These are phyloP conservation scores for Verbascum thapsus DNA, from an alignment of 257 asterid genomes.

Conservation along the genomic window DNA sequence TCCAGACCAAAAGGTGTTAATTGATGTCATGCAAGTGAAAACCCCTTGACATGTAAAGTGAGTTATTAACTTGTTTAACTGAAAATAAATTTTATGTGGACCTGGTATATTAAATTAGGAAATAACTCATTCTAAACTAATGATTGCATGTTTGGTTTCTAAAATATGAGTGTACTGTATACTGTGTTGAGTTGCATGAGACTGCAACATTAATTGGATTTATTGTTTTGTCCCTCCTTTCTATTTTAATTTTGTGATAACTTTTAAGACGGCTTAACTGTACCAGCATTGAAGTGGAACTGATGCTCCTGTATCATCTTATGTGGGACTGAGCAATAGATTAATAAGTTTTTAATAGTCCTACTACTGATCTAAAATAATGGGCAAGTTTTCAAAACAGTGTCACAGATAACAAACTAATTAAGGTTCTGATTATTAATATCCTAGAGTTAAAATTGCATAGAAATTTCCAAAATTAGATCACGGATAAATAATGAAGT, in stretches of 20 bases:
- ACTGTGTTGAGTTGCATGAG: slow-evolving; percentile 3
- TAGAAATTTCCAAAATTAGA: slow-evolving; percentile 1
- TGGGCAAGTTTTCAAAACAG: background rate
- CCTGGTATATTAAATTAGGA: slow-evolving; percentile 7
- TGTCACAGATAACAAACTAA: slow-evolving; percentile 9
- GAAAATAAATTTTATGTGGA: background rate
- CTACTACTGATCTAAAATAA: background rate
- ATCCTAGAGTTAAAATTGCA: background rate
- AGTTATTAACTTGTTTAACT: background rate
- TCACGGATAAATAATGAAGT: background rate
- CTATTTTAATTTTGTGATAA: slow-evolving; percentile 6
- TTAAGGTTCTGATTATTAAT: background rate
- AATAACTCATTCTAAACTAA: background rate
- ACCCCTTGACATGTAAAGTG: background rate
- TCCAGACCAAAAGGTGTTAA: background rate
- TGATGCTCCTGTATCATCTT: background rate
- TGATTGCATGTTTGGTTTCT: background rate
- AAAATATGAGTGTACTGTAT: background rate
- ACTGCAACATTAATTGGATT: background rate
- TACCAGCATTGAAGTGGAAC: slow-evolving; percentile 13
- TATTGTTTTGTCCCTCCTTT: background rate
- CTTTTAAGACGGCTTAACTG: slow-evolving; percentile 3
- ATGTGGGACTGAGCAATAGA: slow-evolving; percentile 2
- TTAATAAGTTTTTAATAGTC: background rate
- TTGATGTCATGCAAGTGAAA: slow-evolving; percentile 8